These are phyloP conservation scores for Phytophthora sp. DNA, from an alignment of 352 stramenopile genomes.

Conservation along the genomic window DNA sequence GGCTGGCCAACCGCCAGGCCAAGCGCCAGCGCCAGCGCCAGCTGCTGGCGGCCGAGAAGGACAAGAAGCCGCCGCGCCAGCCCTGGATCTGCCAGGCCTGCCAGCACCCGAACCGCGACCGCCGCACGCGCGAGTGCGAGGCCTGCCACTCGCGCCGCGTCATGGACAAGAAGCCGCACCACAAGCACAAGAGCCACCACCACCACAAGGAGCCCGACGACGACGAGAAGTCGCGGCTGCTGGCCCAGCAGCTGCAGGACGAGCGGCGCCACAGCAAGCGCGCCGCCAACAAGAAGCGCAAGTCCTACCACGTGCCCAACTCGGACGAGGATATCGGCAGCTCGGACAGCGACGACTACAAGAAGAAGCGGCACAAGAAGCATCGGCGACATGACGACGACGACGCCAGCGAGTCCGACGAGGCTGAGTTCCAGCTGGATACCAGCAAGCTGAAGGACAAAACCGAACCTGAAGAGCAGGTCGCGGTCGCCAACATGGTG, in stretches of 20 bases:
- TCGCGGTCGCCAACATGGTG: constrained; percentile 54
- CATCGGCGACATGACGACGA: constrained; percentile 32
- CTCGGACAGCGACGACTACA: constrained; percentile 47
- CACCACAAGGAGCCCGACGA: constrained; percentile 25
- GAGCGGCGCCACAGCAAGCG: constrained; percentile 65
- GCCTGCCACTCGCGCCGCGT: constrained; percentile 42
- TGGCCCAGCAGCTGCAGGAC: constrained; percentile 30
- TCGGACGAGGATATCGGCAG: constrained; percentile 80
- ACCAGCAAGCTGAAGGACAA: constrained; percentile 43
- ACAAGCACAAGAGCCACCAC: constrained; percentile 16
- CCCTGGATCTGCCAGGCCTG: constrained; percentile 60
- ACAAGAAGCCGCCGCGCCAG: constrained; percentile 19
- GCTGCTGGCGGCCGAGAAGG: constrained; percentile 18
- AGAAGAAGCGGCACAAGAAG: constrained; percentile 39
- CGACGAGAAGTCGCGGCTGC: constrained; percentile 25
- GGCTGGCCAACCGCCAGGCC: constrained; percentile 69
- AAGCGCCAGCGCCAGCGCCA: constrained; percentile 54
- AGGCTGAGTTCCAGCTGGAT: constrained; percentile 45
- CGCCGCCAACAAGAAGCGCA: constrained; percentile 68
- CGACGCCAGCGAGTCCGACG: constrained; percentile 52
- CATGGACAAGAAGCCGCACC: constrained; percentile 28
- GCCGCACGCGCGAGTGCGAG: constrained; percentile 45
- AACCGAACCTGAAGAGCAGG: constrained; percentile 7
- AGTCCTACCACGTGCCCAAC: constrained; percentile 81
- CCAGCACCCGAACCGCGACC: constrained; percentile 50